Evolutionary conservation across 495 filamentous ascomycete genomes (phyloP), one percentile per base, ranked within the genome.

Genomic region (Lasiosphaeria ovina): DNA sequence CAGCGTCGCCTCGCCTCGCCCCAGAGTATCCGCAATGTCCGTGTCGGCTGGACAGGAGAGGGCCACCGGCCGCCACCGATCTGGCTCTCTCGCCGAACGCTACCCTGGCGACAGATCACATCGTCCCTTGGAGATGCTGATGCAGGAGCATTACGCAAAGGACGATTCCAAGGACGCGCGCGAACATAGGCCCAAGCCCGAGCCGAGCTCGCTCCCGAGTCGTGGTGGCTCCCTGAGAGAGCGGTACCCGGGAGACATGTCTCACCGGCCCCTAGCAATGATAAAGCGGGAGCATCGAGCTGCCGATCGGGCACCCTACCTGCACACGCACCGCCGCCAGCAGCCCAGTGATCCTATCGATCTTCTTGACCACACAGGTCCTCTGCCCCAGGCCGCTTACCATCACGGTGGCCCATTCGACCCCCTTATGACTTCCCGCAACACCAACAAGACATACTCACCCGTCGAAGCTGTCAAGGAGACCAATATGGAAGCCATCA

Each of bases 331-430:
- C n/a, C 69, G 83, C 7, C 84, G 83, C 61, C 85, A 80, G 54
- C 83, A 84, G 54, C 77, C 87, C 10, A 85, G 89, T 14, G 94
- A 98, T 67, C 78, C 79, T 11, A 92, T 98, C 63, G 94, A 98
- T 72, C 70, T 79, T 3, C 82, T 98, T 0, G 94, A 96, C 65
- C 74, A 78, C 54, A 72, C 77, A 1, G 67, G 70, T 7, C 74
- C 86, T 2, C 12, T 64, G 7, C 80, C 78, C 3, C 77, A 79
- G 16, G 74, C 71, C 7, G 73, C 78, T 3, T 98, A 96, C 67
- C 94, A 98, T 70, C 94, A 98, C 64, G 90, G 89, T 58, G 94
- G 94, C 0, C 94, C 94, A 0, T 98, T 90, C 63, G 94, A 98
- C 71, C 91, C 94, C 0, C 88, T 89, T 4, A 79, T 89, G 50